Conservation (phyloP, 805 yeast species). For the Hanseniaspora opuntiae region DNA sequence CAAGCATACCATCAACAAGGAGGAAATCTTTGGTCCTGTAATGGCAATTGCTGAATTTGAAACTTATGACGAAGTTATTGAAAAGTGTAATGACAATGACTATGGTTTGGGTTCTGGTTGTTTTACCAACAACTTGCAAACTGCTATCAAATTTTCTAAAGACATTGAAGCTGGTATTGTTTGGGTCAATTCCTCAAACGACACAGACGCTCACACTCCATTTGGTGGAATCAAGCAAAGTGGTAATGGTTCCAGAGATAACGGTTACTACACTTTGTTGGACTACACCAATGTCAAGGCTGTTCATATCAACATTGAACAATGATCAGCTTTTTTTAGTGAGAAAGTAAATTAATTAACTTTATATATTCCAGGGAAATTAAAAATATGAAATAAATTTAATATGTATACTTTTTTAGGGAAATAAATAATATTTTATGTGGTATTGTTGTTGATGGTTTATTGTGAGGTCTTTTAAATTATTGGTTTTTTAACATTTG, state of each 20-base stretch:
- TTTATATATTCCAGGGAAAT: background rate
- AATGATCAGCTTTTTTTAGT: conserved; percentile 8
- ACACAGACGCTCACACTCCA: conserved; percentile 43
- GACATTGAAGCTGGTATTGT: conserved; percentile 37
- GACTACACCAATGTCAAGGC: conserved; percentile 55
- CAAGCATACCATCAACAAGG: conserved; percentile 31
- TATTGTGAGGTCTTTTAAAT: too few relatives aligned
- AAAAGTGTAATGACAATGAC: conserved; percentile 31
- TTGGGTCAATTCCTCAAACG: conserved; percentile 49
- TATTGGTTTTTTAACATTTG: too few relatives aligned
- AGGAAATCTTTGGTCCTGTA: conserved; percentile 45
- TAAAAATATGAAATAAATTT: background rate
- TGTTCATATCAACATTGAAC: conserved; percentile 52
- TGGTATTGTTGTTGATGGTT: too few relatives aligned
- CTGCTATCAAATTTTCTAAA: conserved; percentile 31
- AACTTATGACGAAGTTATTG: conserved; percentile 33
- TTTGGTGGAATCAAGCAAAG: conserved; percentile 59
- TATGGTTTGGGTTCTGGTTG: conserved; percentile 38
- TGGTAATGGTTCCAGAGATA: conserved; percentile 50
- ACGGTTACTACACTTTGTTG: conserved; percentile 51
- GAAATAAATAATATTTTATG: too few relatives aligned
- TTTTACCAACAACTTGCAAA: conserved; percentile 29
- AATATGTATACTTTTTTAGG: too few relatives aligned
- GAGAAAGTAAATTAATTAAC: background rate
- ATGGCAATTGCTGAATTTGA: conserved; percentile 32